Base-by-base conservation (phyloP, 495 filamentous ascomycete species). In the Trichocladium uniseriatum region DNA sequence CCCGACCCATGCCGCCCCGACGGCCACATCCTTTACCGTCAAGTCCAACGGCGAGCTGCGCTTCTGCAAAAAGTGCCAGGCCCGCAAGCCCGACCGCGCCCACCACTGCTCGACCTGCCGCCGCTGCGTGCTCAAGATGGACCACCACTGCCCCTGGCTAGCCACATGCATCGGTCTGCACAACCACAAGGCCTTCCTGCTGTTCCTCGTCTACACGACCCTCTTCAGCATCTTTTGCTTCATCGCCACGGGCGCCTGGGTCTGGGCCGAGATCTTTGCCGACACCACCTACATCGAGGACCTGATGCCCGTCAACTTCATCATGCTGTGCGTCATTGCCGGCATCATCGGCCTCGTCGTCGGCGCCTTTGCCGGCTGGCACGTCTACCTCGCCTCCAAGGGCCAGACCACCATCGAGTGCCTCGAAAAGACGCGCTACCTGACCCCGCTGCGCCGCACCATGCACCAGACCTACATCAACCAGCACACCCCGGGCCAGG, bases 131-230 rank as follows among this genome's bases (percentile, higher is more conserved):
- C 73, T 97, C 61, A 97, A 97, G 69, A 98, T 98, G 92, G 92
- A 98, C 65, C 92, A 98, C 65, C 92, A 98, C 69, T 98, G 92
- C 59, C 92, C 92, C 6, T 98, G 92, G 92, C 76, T 97, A 40
- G 92, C 94, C 16, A 96, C 87, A 3, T 98, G 92, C 61, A 84
- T 98, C 39, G 94, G 94, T 20, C 68, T 98, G 48, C 77, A 80
- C 57, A 98, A 97, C 68, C 94, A 96, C 73, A 97, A 97, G 66
- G 75, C 89, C 5, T 98, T 98, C 64, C 62, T 98, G 31, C 76
- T 97, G 8, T 98, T 98, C 67, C 76, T 98, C 21, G 83, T 94
- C 45, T 97, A 98, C 62, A 88, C 87, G 9, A 85, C 80, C 14
- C 42, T 95, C 13, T 95, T 94, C 71, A 89, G 87, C 72, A 80